These are phyloP conservation scores for Hyaloscypha bicolor DNA, from an alignment of 495 filamentous ascomycete genomes.

Conservation along the genomic window DNA sequence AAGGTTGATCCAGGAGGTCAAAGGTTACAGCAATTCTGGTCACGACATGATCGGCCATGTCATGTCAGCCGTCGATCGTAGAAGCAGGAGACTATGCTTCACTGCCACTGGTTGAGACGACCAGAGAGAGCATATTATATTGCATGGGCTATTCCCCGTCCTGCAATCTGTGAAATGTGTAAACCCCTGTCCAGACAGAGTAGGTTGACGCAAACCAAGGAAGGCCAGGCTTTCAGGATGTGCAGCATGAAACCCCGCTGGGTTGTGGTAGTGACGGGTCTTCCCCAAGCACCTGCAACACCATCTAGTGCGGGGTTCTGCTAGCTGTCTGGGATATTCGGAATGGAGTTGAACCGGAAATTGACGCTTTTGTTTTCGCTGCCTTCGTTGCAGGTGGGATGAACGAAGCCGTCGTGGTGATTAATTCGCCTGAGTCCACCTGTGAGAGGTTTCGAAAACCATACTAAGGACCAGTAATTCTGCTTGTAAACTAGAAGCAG, in stretches of 20 bases:
- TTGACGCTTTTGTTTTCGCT: neutral
- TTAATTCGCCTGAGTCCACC: neutral
- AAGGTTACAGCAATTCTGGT: neutral
- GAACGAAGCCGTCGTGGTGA: neutral
- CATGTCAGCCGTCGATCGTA: neutral
- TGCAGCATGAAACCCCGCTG: neutral
- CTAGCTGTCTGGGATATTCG: neutral
- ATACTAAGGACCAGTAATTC: neutral
- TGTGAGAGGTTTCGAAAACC: neutral
- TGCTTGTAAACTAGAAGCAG: neutral
- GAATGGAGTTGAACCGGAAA: neutral
- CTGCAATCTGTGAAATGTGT: neutral
- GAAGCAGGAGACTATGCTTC: neutral
- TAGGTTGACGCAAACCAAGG: neutral
- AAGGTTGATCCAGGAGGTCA: neutral
- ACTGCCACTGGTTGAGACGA: neutral
- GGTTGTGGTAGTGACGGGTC: neutral
- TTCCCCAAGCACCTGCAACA: neutral
- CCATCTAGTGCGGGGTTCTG: neutral
- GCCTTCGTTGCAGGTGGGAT: neutral
- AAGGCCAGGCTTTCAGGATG: neutral
- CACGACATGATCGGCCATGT: neutral
- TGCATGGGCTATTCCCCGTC: neutral
- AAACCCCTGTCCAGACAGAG: neutral
- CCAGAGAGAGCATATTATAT: neutral